Conservation (phyloP, 345 rosid genomes). For the Balakata baccata region DNA sequence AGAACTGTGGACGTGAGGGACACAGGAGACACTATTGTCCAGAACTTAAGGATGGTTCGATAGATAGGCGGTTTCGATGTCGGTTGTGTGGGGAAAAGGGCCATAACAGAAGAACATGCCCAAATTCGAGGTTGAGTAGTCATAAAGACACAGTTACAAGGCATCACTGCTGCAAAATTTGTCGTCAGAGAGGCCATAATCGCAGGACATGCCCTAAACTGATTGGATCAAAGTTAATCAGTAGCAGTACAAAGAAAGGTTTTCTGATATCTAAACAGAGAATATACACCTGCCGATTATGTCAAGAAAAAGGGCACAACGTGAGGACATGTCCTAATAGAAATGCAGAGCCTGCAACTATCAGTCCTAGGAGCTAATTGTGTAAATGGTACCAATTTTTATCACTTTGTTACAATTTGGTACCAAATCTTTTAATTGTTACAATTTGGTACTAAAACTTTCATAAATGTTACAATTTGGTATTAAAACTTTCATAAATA, state of each 20-base stretch:
- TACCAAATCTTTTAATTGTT: too few relatives aligned
- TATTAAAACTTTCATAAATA: too few relatives aligned
- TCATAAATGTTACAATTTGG: too few relatives aligned
- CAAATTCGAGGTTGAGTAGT: slow-evolving; percentile 31
- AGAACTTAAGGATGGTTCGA: slow-evolving; percentile 41
- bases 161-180: slow-evolving; percentile 43
- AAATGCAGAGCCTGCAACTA: not conserved
- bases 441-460: too few relatives aligned
- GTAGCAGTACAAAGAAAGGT: not conserved
- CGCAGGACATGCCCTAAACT: slow-evolving; percentile 58
- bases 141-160: slow-evolving; percentile 28
- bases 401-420: too few relatives aligned
- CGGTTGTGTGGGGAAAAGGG: slow-evolving; percentile 69
- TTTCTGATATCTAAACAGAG: slow-evolving; percentile 19
- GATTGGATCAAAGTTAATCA: slow-evolving; percentile 15
- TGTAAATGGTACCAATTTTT: too few relatives aligned
- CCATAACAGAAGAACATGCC: slow-evolving; percentile 85
- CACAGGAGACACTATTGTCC: slow-evolving; percentile 89
- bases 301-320: slow-evolving; percentile 49
- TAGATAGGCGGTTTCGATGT: slow-evolving; percentile 57
- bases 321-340: slow-evolving; percentile 50
- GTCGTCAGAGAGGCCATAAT: slow-evolving; percentile 65
- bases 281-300: slow-evolving; percentile 45
- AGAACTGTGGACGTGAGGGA: slow-evolving; percentile 80
- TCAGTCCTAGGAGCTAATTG: not conserved